Evolutionary conservation across 352 stramenopile genomes (phyloP).

Genomic region (Pythium phragmitis): DNA sequence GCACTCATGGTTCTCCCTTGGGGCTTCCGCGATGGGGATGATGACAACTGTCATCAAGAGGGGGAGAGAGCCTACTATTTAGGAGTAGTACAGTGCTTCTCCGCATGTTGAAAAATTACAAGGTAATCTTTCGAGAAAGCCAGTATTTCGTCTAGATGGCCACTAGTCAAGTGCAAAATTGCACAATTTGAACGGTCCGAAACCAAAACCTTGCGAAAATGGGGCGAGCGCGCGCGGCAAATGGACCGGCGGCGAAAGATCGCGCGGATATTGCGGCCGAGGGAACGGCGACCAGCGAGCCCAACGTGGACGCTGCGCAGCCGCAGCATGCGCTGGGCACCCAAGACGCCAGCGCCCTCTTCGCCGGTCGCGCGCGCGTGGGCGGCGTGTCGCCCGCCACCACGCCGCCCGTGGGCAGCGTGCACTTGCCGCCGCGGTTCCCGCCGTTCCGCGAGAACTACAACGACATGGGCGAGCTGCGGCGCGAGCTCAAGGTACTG

Average conservation of each 20-base stretch:
- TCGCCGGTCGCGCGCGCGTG: slow-evolving; percentile 7
- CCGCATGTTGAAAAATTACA: slow-evolving; percentile 21
- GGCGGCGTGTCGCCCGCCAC: neutral
- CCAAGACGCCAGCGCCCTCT: slow-evolving; percentile 4
- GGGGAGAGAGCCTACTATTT: neutral
- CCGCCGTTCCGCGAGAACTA: slow-evolving; percentile 74
- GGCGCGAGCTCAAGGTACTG: slow-evolving; percentile 70
- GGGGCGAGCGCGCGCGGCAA: slow-evolving; percentile 29
- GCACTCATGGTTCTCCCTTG: slow-evolving; percentile 16
- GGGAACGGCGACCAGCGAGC: neutral
- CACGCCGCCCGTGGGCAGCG: neutral
- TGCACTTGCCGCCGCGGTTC: slow-evolving; percentile 31
- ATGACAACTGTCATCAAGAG: neutral
- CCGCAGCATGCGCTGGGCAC: neutral
- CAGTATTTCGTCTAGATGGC: slow-evolving; percentile 14
- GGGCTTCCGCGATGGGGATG: neutral
- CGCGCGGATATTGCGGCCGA: slow-evolving; percentile 28
- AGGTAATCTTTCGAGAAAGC: slow-evolving; percentile 16
- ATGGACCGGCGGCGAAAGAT: slow-evolving; percentile 25
- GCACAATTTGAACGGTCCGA: slow-evolving; percentile 23
- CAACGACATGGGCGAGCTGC: slow-evolving; percentile 69
- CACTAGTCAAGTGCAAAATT: slow-evolving; percentile 25
- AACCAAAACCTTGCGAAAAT: slow-evolving; percentile 29
- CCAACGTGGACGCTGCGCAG: neutral
- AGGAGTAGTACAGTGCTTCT: slow-evolving; percentile 3